A percentile compares a stretch with the other conserved stretches of the same genome.
These are phyloP conservation scores for Podaxis mareebaensis DNA, from an alignment of 768 basidiomycete species.

Conservation along the genomic window DNA sequence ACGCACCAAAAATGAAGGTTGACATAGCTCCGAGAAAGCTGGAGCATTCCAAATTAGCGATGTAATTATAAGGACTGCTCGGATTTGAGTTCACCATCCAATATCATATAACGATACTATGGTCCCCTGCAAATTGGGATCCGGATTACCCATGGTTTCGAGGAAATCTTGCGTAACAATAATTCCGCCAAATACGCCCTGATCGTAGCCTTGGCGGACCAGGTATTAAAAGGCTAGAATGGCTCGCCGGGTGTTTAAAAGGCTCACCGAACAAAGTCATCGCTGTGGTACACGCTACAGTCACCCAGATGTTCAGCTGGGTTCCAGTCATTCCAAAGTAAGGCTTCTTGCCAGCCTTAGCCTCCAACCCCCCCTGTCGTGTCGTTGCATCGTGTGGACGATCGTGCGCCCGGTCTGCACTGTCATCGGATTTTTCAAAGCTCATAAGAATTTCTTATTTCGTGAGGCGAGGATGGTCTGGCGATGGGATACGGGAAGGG, in stretches of 20 bases:
- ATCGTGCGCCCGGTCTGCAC: conserved; percentile 1
- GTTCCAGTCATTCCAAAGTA: conserved; percentile 47
- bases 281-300: conserved; percentile 50
- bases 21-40: conserved; percentile 49
- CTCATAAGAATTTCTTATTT: conserved; percentile 7
- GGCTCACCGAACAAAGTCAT: conserved; percentile 50
- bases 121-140: conserved; percentile 44
- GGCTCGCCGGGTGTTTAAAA: not conserved
- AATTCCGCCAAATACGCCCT: conserved; percentile 54
- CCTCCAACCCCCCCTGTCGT: too few species aligned
- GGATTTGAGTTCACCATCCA: conserved; percentile 37
- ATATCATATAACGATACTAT: conserved; percentile 55
- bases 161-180: conserved; percentile 49
- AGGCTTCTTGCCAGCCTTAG: conserved; percentile 23
- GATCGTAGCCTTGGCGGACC: conserved; percentile 42
- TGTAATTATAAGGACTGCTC: not conserved
- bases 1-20: conserved; percentile 39
- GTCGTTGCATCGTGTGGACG: not conserved
- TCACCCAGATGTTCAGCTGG: conserved; percentile 46
- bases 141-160: conserved; percentile 47
- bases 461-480: not conserved
- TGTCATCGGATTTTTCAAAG: conserved; percentile 9
- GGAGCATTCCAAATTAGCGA: not conserved
- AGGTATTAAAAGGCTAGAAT: not conserved
- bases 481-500: not conserved